These are phyloP conservation scores for Aspergillus costaricaensis DNA, from an alignment of 2,329 filamentous ascomycete genomes.

Conservation along the genomic window DNA sequence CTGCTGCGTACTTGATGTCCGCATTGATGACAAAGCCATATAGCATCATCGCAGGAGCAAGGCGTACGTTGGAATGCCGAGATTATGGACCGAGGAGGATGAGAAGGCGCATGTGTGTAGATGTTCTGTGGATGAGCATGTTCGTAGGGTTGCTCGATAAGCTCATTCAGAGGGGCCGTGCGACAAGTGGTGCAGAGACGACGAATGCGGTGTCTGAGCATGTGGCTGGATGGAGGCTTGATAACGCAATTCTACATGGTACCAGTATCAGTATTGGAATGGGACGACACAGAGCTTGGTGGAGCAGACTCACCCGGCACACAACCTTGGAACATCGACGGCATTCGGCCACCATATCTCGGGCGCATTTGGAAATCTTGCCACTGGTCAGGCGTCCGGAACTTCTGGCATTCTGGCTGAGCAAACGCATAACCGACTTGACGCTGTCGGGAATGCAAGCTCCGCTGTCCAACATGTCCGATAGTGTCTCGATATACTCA, in stretches of 20 bases:
- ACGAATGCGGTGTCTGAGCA: constrained; percentile 74
- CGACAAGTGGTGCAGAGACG: constrained; percentile 77
- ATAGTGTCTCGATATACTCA: constrained; percentile 55
- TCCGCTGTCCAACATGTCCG: constrained; percentile 47
- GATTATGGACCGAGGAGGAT: constrained; percentile 48
- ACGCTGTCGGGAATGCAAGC: constrained; percentile 34
- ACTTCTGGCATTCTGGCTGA: constrained; percentile 32
- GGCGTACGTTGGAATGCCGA: constrained; percentile 53
- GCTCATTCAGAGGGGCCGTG: constrained; percentile 62
- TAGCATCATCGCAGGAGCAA: constrained; percentile 59
- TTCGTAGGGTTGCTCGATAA: constrained; percentile 30
- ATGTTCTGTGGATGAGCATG: constrained; percentile 33
- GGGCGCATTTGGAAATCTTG: constrained; percentile 76
- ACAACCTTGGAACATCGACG: constrained; percentile 74
- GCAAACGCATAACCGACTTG: constrained; percentile 32
- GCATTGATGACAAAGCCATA: constrained; percentile 87
- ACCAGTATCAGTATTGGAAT: constrained; percentile 12
- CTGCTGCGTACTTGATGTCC: constrained; percentile 65
- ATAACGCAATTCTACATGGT: constrained; percentile 76
- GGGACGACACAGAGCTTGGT: not conserved
- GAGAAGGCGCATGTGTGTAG: constrained; percentile 11
- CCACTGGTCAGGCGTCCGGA: constrained; percentile 56
- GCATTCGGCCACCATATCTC: constrained; percentile 84
- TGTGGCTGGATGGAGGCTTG: constrained; percentile 70
- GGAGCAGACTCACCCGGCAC: constrained; percentile 67